A percentile compares a stretch with the other conserved stretches of the same genome.
Conservation (phyloP, 2,329 filamentous ascomycete genomes). For the Beauveria rudraprayagi region DNA sequence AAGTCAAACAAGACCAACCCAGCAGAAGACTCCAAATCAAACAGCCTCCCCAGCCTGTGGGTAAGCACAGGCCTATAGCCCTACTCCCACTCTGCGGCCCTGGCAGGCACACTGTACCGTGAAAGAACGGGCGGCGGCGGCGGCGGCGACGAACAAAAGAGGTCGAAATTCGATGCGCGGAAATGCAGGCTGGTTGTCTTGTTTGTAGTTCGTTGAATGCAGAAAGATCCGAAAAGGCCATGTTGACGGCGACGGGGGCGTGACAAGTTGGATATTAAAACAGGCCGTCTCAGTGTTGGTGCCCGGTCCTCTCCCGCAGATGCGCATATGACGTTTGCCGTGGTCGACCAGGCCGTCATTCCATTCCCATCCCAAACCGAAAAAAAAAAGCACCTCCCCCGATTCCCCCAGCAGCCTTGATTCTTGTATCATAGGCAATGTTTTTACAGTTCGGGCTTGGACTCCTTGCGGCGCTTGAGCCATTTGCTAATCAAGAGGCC, state of each 20-base stretch:
- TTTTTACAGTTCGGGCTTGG: constrained; percentile 22
- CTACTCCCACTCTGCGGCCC: background rate
- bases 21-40: background rate
- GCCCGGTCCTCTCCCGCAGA: background rate
- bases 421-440: background rate
- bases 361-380: background rate
- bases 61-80: background rate
- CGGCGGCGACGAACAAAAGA: background rate
- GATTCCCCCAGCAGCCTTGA: background rate
- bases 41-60: background rate
- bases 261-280: background rate
- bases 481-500: constrained; percentile 25
- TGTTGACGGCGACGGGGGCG: background rate
- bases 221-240: background rate
- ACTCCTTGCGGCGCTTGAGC: constrained; percentile 25
- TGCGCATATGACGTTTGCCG: background rate
- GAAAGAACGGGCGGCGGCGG: background rate
- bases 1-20: constrained; percentile 2
- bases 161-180: background rate
- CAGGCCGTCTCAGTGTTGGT: background rate
- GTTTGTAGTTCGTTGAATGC: background rate
- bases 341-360: background rate
- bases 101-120: background rate
- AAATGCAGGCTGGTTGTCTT: background rate
- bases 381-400: background rate